Conservation (phyloP, 1,284 basidiomycete genomes). For the Apiotrichum laibachii region DNA sequence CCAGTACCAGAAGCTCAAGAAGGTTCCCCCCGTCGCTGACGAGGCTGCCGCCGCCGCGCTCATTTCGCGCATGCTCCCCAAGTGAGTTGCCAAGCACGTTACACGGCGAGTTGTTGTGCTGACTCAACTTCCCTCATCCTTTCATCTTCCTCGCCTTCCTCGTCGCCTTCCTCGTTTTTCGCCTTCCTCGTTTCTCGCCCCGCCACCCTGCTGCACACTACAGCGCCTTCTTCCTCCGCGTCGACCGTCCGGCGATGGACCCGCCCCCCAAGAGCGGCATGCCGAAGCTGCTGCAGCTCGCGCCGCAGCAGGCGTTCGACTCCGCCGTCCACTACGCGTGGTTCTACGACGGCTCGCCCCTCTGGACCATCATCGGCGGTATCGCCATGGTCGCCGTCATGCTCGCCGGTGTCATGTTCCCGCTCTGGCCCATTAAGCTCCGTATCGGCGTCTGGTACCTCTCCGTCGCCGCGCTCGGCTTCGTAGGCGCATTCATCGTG, state of each 20-base stretch:
- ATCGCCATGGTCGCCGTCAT: constrained; percentile 88
- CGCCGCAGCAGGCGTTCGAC: constrained; percentile 73
- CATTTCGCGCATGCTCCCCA: constrained; percentile 70
- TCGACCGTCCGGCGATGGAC: constrained; percentile 62
- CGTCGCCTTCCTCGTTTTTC: neutral
- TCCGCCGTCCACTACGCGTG: constrained; percentile 80
- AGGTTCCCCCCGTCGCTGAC: constrained; percentile 69
- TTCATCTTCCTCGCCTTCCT: neutral
- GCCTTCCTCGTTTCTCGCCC: neutral
- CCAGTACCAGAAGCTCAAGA: constrained; percentile 83
- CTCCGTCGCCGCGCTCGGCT: constrained; percentile 78
- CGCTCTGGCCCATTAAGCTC: constrained; percentile 90
- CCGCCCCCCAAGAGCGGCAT: constrained; percentile 64
- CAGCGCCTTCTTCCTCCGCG: constrained; percentile 80
- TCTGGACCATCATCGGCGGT: constrained; percentile 89
- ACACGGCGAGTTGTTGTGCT: neutral
- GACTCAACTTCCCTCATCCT: neutral
- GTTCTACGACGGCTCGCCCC: constrained; percentile 94
- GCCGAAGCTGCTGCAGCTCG: constrained; percentile 76
- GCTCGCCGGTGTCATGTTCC: constrained; percentile 98
- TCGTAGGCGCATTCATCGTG: constrained; percentile 87
- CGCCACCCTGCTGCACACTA: constrained; percentile 10
- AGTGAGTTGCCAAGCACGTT: constrained; percentile 36
- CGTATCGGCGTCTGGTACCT: constrained; percentile 97
- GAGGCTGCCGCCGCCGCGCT: constrained; percentile 74